A percentile compares a stretch with the other conserved stretches of the same genome.
Conservation (phyloP, 306 rosid species). For the Lathyrus oleraceus region DNA sequence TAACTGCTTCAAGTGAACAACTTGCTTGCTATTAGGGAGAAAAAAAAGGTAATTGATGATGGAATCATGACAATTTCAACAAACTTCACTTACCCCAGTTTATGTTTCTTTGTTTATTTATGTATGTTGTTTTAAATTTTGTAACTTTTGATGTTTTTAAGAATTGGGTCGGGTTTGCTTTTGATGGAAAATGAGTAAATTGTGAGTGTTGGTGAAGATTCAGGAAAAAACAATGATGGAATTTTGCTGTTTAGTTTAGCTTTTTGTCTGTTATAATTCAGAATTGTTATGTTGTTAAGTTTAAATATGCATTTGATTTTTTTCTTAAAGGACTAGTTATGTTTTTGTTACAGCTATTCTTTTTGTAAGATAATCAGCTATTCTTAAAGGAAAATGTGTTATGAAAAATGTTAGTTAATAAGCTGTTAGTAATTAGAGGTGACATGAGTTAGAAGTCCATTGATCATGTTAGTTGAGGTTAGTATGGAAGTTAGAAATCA, state of each 20-base stretch:
- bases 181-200: constrained; percentile 43
- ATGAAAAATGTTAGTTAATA: too few species aligned
- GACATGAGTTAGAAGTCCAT: too few species aligned
- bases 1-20: constrained; percentile 11
- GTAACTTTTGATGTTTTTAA: constrained; percentile 52
- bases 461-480: too few species aligned
- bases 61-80: not conserved
- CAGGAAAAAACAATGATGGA: constrained; percentile 46
- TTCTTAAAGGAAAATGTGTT: too few species aligned
- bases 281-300: constrained; percentile 45
- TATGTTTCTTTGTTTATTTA: not conserved
- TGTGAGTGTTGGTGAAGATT: constrained; percentile 60
- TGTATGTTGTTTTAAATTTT: constrained; percentile 30
- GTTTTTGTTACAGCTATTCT: constrained; percentile 34
- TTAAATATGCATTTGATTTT: constrained; percentile 40
- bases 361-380: constrained; percentile 48
- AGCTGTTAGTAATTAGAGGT: too few species aligned
- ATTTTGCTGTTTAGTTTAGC: constrained; percentile 40
- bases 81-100: constrained; percentile 37
- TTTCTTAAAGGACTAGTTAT: constrained; percentile 33
- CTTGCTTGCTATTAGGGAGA: constrained; percentile 29
- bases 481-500: too few species aligned
- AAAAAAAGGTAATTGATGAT: constrained; percentile 12
- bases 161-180: constrained; percentile 48
- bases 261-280: constrained; percentile 46